These are phyloP conservation scores for Quercus agrifolia DNA, from an alignment of 306 rosid species.

Conservation along the genomic window DNA sequence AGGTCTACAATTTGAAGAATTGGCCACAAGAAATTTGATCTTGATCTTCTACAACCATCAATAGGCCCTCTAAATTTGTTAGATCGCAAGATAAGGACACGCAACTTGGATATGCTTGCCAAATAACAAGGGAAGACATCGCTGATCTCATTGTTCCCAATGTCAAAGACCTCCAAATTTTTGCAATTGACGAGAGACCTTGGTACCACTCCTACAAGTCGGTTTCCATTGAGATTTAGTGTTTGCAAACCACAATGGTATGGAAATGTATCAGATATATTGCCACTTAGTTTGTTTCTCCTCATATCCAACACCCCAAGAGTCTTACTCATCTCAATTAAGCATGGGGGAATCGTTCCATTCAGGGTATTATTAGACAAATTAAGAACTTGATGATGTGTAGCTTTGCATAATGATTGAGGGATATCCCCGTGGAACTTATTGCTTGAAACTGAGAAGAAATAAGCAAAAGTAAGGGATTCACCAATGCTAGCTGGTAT, in stretches of 20 bases:
- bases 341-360: slow-evolving; percentile 35
- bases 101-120: slow-evolving; percentile 24
- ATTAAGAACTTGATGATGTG: slow-evolving; percentile 22
- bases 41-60: no score
- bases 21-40: no score
- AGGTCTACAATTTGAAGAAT: no score
- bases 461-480: fast-evolving
- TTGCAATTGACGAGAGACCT: slow-evolving; percentile 24
- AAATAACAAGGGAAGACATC: slow-evolving; percentile 32
- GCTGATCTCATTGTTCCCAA: slow-evolving; percentile 22
- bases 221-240: slow-evolving; percentile 25
- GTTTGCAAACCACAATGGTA: slow-evolving; percentile 17
- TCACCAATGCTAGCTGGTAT: slow-evolving; percentile 15
- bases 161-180: slow-evolving; percentile 32
- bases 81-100: slow-evolving; percentile 41
- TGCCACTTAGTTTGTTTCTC: slow-evolving; percentile 18
- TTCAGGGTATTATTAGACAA: slow-evolving; percentile 19
- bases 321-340: background rate
- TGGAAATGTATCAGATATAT: slow-evolving; percentile 19
- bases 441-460: background rate
- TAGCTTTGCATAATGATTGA: slow-evolving; percentile 23
- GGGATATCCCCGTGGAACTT: slow-evolving; percentile 19
- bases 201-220: slow-evolving; percentile 28
- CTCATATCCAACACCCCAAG: slow-evolving; percentile 21
- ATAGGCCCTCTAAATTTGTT: slow-evolving; percentile 28